Percentiles rank a stretch among this genome's conserved stretches.
Evolutionary conservation across 2,329 filamentous ascomycete species (phyloP).

Genomic region (Gnomoniopsis sp.): DNA sequence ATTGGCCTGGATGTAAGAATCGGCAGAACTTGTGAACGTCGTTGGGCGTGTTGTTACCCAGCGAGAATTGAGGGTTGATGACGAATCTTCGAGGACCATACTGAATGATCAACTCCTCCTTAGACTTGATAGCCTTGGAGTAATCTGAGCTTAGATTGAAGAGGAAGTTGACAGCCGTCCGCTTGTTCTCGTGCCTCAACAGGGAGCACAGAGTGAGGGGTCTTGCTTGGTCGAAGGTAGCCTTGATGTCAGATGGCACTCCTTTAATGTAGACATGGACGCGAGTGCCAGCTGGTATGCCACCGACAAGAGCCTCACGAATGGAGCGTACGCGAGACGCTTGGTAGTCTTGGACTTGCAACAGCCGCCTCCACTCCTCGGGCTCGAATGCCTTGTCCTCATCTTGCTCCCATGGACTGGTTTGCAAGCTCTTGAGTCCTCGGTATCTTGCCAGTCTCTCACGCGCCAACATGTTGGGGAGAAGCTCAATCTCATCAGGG

Average conservation of each 20-base stretch:
- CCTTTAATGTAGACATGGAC: constrained; percentile 73
- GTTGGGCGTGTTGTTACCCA: constrained; percentile 86
- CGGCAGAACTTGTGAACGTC: constrained; percentile 97
- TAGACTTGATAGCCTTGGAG: constrained; percentile 75
- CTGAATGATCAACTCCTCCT: constrained; percentile 88
- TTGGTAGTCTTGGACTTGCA: constrained; percentile 88
- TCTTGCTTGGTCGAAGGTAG: constrained; percentile 47
- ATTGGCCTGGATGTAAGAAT: constrained; percentile 86
- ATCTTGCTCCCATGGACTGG: constrained; percentile 82
- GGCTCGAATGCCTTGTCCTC: constrained; percentile 87
- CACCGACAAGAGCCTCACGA: constrained; percentile 83
- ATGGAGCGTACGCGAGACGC: constrained; percentile 72
- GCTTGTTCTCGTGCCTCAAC: constrained; percentile 92
- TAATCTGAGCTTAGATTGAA: constrained; percentile 80
- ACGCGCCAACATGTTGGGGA: constrained; percentile 78
- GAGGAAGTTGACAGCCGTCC: constrained; percentile 83
- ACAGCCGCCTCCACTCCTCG: constrained; percentile 80
- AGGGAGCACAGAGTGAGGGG: constrained; percentile 81
- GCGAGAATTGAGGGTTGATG: constrained; percentile 87
- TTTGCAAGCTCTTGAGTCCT: constrained; percentile 86
- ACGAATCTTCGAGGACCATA: constrained; percentile 83
- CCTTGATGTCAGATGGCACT: constrained; percentile 40
- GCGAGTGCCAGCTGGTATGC: constrained; percentile 77
- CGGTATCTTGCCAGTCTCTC: constrained; percentile 85
- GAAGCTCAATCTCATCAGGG: constrained; percentile 93